phyloP scores from a whole-genome alignment of 768 basidiomycete species.

The Suillus alpinus region DNA sequence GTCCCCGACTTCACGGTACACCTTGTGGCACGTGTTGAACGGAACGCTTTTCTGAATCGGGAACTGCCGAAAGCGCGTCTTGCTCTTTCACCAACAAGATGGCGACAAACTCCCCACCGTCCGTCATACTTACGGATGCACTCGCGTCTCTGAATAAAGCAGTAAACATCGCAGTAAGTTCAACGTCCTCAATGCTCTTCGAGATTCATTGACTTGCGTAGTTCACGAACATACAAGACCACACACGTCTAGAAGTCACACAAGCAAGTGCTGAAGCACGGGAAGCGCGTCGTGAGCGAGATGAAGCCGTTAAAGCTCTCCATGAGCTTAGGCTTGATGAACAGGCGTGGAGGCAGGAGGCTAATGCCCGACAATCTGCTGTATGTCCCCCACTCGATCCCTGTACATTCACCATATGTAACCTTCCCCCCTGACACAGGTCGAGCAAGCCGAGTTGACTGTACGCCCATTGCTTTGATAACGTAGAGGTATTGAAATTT shows the following conservation, averaged over 20 bases:
- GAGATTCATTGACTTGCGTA: conserved; percentile 21
- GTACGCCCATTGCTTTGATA: conserved; percentile 33
- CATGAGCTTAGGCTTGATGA: conserved; percentile 44
- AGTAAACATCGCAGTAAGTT: conserved; percentile 38
- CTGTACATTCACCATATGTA: conserved; percentile 12
- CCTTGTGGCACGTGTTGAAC: background rate
- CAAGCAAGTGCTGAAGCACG: conserved; percentile 44
- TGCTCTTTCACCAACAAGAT: conserved; percentile 21
- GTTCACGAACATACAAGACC: conserved; percentile 57
- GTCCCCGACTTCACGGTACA: too few relatives aligned
- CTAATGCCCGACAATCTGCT: conserved; percentile 39
- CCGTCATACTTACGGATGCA: conserved; percentile 40
- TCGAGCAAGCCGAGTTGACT: conserved; percentile 54
- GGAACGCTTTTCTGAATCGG: conserved; percentile 11
- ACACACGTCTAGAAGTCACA: conserved; percentile 51
- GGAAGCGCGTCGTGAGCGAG: conserved; percentile 49
- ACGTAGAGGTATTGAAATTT: background rate
- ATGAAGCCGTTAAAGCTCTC: conserved; percentile 44
- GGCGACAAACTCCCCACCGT: conserved; percentile 25
- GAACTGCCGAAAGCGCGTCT: conserved; percentile 19
- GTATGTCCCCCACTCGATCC: conserved; percentile 37
- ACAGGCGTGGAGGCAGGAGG: conserved; percentile 47
- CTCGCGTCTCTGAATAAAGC: conserved; percentile 39
- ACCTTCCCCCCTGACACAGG: conserved; percentile 28
- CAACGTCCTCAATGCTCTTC: background rate